Evolutionary conservation across 495 filamentous ascomycete species (phyloP).

Genomic region (Gamarada debralockiae): DNA sequence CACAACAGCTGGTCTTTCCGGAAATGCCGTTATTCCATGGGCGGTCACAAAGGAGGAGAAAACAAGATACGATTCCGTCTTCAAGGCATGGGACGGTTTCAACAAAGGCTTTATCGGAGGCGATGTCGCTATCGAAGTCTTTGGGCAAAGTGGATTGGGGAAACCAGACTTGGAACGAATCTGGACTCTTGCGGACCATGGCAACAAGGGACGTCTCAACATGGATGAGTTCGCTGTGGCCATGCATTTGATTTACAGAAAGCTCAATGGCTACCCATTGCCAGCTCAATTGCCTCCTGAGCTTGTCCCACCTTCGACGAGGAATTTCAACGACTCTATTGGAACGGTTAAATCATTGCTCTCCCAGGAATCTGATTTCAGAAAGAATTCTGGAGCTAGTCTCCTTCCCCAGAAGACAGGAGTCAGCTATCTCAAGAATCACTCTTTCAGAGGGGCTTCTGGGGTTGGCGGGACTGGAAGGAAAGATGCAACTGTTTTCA

Average conservation of each 20-base stretch:
- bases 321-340: constrained; percentile 87
- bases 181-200: constrained; percentile 92
- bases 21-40: constrained; percentile 96
- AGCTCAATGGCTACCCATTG: constrained; percentile 91
- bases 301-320: constrained; percentile 92
- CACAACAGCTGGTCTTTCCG: constrained; percentile 81
- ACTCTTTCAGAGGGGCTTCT: constrained; percentile 71
- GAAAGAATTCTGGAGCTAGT: constrained; percentile 79
- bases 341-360: constrained; percentile 90
- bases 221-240: constrained; percentile 98
- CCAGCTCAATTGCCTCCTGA: constrained; percentile 91
- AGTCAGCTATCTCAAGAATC: constrained; percentile 93
- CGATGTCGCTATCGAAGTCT: constrained; percentile 93
- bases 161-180: constrained; percentile 85
- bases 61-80: constrained; percentile 91
- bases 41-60: constrained; percentile 99
- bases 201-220: constrained; percentile 89
- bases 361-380: constrained; percentile 80
- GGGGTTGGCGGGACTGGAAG: constrained; percentile 43
- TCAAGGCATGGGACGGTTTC: constrained; percentile 95
- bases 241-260: constrained; percentile 98
- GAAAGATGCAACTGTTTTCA: constrained; percentile 95
- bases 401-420: constrained; percentile 94
- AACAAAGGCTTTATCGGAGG: constrained; percentile 91
- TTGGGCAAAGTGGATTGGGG: constrained; percentile 91